Conservation (phyloP, 2,329 filamentous ascomycete species). For the Diaporthe sp. region DNA sequence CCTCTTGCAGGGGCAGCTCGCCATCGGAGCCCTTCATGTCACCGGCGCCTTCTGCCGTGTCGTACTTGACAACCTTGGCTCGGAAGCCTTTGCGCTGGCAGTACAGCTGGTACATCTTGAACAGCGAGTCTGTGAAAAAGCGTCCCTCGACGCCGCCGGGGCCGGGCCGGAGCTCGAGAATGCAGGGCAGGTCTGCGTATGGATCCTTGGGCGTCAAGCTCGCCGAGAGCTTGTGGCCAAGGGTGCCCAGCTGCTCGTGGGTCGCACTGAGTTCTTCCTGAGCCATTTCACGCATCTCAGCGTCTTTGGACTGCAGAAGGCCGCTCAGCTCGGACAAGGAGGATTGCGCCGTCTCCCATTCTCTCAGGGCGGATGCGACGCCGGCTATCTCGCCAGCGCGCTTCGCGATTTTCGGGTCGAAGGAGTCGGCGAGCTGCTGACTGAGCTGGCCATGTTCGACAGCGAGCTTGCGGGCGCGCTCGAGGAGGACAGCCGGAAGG, state of each 20-base stretch:
- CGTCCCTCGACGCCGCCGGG: slow-evolving; percentile 93
- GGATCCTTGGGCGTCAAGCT: slow-evolving; percentile 89
- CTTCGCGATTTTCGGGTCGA: slow-evolving; percentile 70
- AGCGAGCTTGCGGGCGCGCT: slow-evolving; percentile 70
- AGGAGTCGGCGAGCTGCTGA: slow-evolving; percentile 64
- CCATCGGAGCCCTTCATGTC: slow-evolving; percentile 66
- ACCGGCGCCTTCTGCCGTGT: slow-evolving; percentile 77
- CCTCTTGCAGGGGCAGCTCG: slow-evolving; percentile 84
- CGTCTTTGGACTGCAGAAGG: slow-evolving; percentile 67
- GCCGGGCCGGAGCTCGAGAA: slow-evolving; percentile 92
- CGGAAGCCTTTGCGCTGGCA: slow-evolving; percentile 79
- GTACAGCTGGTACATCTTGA: slow-evolving; percentile 90
- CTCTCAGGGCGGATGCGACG: slow-evolving; percentile 69
- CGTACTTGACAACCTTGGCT: slow-evolving; percentile 82
- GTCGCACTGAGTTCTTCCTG: slow-evolving; percentile 85
- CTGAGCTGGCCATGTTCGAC: slow-evolving; percentile 71
- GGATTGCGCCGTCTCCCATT: slow-evolving; percentile 69
- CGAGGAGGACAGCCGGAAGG: slow-evolving; percentile 69
- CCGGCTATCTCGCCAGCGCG: slow-evolving; percentile 72
- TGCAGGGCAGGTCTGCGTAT: slow-evolving; percentile 89
- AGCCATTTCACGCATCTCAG: slow-evolving; percentile 83
- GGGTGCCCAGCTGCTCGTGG: slow-evolving; percentile 69
- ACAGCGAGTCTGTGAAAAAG: slow-evolving; percentile 88
- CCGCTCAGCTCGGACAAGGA: slow-evolving; percentile 67
- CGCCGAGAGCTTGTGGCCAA: slow-evolving; percentile 79